These are phyloP conservation scores for Penicillium fimorum DNA, from an alignment of 495 filamentous ascomycete species.

Conservation along the genomic window DNA sequence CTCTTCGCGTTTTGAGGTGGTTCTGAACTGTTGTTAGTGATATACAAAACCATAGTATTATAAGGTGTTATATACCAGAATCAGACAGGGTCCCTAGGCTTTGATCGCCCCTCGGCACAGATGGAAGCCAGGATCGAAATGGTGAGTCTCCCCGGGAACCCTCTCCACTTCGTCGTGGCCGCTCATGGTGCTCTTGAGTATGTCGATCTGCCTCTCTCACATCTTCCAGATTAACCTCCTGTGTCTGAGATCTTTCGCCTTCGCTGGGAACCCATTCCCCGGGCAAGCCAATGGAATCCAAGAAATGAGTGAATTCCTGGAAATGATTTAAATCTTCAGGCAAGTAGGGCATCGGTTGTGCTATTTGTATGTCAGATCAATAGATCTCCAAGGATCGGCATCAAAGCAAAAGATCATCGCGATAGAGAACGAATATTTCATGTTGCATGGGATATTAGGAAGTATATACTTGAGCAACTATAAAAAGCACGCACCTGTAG, in stretches of 20 bases:
- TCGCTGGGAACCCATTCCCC: conserved; percentile 40
- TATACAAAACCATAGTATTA: background rate
- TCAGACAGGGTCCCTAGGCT: conserved; percentile 37
- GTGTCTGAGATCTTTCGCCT: conserved; percentile 29
- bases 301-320: conserved; percentile 42
- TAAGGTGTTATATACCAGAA: conserved; percentile 25
- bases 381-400: background rate
- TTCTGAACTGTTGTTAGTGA: conserved; percentile 21
- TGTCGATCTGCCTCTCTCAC: conserved; percentile 18
- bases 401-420: too few relatives aligned
- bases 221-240: conserved; percentile 28
- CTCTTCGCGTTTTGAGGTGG: conserved; percentile 30
- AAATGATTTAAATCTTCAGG: conserved; percentile 43
- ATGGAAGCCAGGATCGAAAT: conserved; percentile 42
- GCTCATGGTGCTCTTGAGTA: conserved; percentile 23
- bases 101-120: conserved; percentile 39
- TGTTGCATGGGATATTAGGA: background rate
- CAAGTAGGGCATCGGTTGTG: conserved; percentile 34
- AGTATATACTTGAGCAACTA: background rate
- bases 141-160: conserved; percentile 41
- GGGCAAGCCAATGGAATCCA: conserved; percentile 41
- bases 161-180: conserved; percentile 19
- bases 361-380: conserved; percentile 17
- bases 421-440: background rate
- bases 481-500: conserved; percentile 21